Evolutionary conservation across 768 basidiomycete genomes (phyloP), one percentile per base, ranked within the genome.

Genomic region (Suillus tomentosus): DNA sequence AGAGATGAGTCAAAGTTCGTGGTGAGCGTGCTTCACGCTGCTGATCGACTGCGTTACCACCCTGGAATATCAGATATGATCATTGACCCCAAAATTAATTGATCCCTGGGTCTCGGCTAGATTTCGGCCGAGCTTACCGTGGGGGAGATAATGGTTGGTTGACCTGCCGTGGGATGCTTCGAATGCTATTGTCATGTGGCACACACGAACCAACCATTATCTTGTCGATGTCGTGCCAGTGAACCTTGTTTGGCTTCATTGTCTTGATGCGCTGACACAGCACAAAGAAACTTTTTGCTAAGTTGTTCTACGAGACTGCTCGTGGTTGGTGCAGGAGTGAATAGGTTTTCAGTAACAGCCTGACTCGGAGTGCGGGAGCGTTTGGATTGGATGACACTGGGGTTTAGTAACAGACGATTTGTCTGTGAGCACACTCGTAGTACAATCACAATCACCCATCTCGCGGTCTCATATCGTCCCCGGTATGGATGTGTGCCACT

Each of bases 1-100:
- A 68, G 70, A 65, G 62, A 64, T 40, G 48, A 14, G n/a, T 24
- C 22, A 40, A 57, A 3, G 37, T 56, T 37, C 36, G 22, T 58
- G 19, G 37, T 27, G 9, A 17, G 36, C 2, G 14, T 57, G 55
- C 37, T 24, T 24, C 39, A 40, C 24, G 37, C 56, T 40, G 37
- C 53, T 5, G 15, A 39, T 22, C 22, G 24, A 56, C n/a, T 56
- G 50, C 15, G 31, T 54, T 37, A 54, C 53, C 53, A 54, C 53
- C 53, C 53, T 54, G 10, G 17, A 54, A 54, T 54, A 54, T 34
- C 24, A 50, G 50, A 31, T 53, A 31, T 31, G 36, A 37, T 37
- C 5, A 34, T 34, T 11, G 53, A 54, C 34, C 34, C 53, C 19
- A 34, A 36, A 54, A 54, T 37, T 54, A 17, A 36, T 36, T 31